Evolutionary conservation across 129 eudicot species (phyloP), one percentile per base, ranked within the genome.

Genomic region (Lonicera japonica): DNA sequence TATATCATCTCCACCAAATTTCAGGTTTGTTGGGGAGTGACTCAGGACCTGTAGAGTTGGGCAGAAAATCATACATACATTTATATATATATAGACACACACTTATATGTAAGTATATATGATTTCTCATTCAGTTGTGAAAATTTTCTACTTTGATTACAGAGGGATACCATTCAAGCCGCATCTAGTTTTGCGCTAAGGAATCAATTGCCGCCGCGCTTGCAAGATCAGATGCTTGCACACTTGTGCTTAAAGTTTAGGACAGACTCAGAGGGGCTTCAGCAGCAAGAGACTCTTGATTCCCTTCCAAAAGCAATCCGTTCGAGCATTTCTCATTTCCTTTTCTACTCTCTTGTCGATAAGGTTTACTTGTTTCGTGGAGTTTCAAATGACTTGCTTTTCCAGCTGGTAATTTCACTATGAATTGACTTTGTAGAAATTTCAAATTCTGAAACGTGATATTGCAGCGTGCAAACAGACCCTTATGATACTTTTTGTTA

Each of bases 171-270:
- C 36, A 87, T 92, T 74, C 95, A 92, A 85, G 96, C 96, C 21
- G 98, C 98, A 5, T 82, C 98, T 15, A 87, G 94, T 81, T 92
- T 92, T 76, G 95, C 98, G 9, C 91, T 75, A 15, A 80, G 98
- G 82, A 89, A 92, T 67, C 91, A 77, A 43, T 75, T 92, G 60
- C 96, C 98, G 0, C 67, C 60, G 55, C 84, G 95, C 0, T 79
- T 92, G 60, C 96, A 85, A 87, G 98, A 92, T 54, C 98, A 92
- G 75, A 92, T 92, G 96, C 95, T 92, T 69, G 88, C 98, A 18
- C 98, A 92, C 58, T 80, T 92, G 73, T 82, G 82, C 72, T 79
- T 92, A 68, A 92, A 87, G 77, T 92, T 75, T 59, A 81, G 95
- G 71, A 87, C 98, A 0, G 88, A 92, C 81, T 87, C 95, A 11